Evolutionary conservation across 768 basidiomycete species (phyloP), one percentile per base, ranked within the genome.

Genomic region (Mycena chlorophos): DNA sequence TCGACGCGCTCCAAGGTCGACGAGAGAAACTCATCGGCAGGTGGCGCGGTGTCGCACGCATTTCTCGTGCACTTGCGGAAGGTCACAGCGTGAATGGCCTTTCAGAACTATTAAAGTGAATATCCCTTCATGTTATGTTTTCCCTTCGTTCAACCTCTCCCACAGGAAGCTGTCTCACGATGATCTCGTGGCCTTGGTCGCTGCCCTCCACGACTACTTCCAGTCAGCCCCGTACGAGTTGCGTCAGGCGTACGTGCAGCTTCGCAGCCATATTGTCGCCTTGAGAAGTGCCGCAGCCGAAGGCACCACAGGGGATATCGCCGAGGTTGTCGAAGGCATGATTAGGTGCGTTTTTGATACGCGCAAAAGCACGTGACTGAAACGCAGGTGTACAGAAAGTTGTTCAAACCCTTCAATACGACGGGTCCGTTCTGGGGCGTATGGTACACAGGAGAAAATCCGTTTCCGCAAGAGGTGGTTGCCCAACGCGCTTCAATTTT

Each of bases 381-480:
- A 28, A 26, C 22, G 4, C 56, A 29, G n/a, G n/a, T n/a, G n/a
- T n/a, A n/a, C n/a, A n/a, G 85, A 49, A 66, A 67, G 5, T 68
- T 74, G 14, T 58, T 82, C 10, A 57, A 71, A 14, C 73, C 79
- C 3, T 72, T 84, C 0, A 86, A 87, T 52, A 76, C 78, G 4
- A 56, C 69, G 2, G 68, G 71, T 14, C 31, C 60, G 25, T 69
- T 91, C 26, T 90, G 86, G 83, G 84, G 87, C 52, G 68, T 89
- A 8, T 91, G 88, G 88, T 89, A 85, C 54, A 89, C 85, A 0
- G 86, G 87, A 4, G 65, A 70, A 5, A 75, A 81, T 2, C 80
- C 84, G 1, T 87, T 88, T 57, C 85, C 88, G 2, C 77, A 79
- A 12, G 87, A 91, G 73, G 88, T 89, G 74, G 63, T n/a, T n/a